Conservation (phyloP, 148 eudicot genomes). For the Talinum fruticosum region DNA sequence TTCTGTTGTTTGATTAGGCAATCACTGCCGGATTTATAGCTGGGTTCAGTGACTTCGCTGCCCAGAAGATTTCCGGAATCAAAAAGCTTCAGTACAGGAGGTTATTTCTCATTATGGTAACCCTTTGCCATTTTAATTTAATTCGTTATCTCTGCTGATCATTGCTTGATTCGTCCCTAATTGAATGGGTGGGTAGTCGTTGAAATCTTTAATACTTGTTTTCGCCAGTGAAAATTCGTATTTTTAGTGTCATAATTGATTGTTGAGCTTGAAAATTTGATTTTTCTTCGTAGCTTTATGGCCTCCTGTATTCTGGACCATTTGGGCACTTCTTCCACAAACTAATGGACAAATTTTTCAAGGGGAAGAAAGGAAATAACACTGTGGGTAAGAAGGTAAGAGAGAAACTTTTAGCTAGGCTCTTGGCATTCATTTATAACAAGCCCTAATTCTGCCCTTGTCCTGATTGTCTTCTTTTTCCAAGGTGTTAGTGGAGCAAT, state of each 20-base stretch:
- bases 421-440: not conserved
- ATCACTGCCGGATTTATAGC: slow-evolving; percentile 52
- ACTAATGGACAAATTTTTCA: slow-evolving; percentile 49
- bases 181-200: not conserved
- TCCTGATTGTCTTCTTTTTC: no score
- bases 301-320: slow-evolving; percentile 55
- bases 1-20: slow-evolving; percentile 34
- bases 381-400: slow-evolving; percentile 57
- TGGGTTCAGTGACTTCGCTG: slow-evolving; percentile 53
- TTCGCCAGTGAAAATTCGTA: not conserved
- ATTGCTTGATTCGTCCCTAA: not conserved
- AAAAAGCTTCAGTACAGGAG: slow-evolving; percentile 48
- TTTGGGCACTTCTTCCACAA: slow-evolving; percentile 62
- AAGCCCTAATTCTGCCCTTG: slow-evolving; percentile 1
- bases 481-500: slow-evolving; percentile 60
- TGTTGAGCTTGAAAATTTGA: not conserved
- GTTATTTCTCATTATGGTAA: slow-evolving; percentile 50
- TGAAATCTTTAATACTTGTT: not conserved
- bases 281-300: slow-evolving; percentile 45
- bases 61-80: slow-evolving; percentile 59
- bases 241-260: not conserved
- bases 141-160: not conserved
- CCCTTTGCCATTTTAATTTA: not conserved
- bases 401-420: not conserved
- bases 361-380: slow-evolving; percentile 45